Evolutionary conservation across 257 asterid species (phyloP), one percentile per base, ranked within the genome.

Genomic region (Schizonepeta tenuifolia): DNA sequence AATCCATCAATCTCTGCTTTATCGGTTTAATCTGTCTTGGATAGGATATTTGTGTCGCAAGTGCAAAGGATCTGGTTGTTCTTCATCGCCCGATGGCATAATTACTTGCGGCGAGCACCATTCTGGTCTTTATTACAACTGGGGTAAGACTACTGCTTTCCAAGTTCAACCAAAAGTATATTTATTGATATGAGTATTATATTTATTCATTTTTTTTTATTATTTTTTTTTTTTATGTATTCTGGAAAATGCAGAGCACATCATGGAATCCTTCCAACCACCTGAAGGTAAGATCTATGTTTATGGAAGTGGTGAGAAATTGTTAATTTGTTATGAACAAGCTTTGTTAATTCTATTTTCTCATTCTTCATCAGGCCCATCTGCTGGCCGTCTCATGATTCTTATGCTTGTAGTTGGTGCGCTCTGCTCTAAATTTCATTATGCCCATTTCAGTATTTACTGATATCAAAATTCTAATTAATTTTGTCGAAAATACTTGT

Each of bases 1-100:
- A 60, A 72, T 87, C 62, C 83, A 66, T 11, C 79, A 22, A 4
- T 72, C 81, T 35, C 28, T 83, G 56, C 71, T 80, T 21, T 87
- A 85, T 70, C 88, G 93, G 43, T 78, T 85, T 70, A 79, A 87
- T 64, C 74, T 84, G 7, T 64, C 80, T 0, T 86, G 86, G 85
- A 63, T 2, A 26, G 1, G 1, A 3, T 75, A 65, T 12, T 11
- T 21, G 0, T 84, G 88, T 47, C 21, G 40, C 33, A 36, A 36
- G 7, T 79, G 86, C 74, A 31, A 2, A 0, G 1, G 0, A 13
- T 7, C 0, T 18, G 35, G 33, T 54, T 54, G 33, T 21, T 20
- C 7, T 22, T 28, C 5, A 0, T 4, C 0, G 17, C 1, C 9
- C 4, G 4, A 5, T 24, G 62, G 62, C 9, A 0, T 0, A 0